phyloP scores from a whole-genome alignment of 2,329 filamentous ascomycete genomes.

The Neoscytalidium dimidiatum region DNA sequence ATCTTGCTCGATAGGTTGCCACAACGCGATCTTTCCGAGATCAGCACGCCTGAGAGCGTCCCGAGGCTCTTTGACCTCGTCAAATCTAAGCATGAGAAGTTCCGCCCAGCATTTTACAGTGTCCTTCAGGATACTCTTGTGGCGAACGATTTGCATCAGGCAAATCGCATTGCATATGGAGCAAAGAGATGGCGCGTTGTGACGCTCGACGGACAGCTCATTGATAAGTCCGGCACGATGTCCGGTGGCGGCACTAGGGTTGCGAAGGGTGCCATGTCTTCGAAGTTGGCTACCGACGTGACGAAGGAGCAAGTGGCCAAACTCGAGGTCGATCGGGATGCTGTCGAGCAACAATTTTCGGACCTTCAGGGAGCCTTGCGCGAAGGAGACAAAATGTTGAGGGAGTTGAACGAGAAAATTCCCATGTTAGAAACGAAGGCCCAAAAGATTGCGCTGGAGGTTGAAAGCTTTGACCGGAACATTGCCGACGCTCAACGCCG shows the following conservation, averaged over 20 bases:
- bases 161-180: conserved; percentile 95
- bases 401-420: conserved; percentile 73
- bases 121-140: conserved; percentile 95
- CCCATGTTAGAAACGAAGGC: conserved; percentile 85
- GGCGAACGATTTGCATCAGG: conserved; percentile 88
- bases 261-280: conserved; percentile 93
- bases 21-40: conserved; percentile 72
- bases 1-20: conserved; percentile 91
- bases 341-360: conserved; percentile 78
- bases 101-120: conserved; percentile 90
- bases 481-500: conserved; percentile 81
- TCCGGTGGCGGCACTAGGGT: conserved; percentile 91
- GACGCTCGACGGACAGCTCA: conserved; percentile 90
- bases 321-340: conserved; percentile 83
- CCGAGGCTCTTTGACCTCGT: conserved; percentile 92
- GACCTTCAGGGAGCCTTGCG: conserved; percentile 83
- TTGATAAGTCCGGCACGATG: conserved; percentile 98
- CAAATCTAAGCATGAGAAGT: conserved; percentile 82
- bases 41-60: conserved; percentile 88
- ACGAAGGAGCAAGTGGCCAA: conserved; percentile 86
- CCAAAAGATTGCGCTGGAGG: conserved; percentile 85
- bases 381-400: conserved; percentile 73
- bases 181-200: conserved; percentile 94
- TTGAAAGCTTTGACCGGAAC: conserved; percentile 82
- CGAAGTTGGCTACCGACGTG: conserved; percentile 84